Percentiles rank a stretch among this genome's conserved stretches.
phyloP scores from a whole-genome alignment of 257 asterid genomes.

The Solanum verrucosum region DNA sequence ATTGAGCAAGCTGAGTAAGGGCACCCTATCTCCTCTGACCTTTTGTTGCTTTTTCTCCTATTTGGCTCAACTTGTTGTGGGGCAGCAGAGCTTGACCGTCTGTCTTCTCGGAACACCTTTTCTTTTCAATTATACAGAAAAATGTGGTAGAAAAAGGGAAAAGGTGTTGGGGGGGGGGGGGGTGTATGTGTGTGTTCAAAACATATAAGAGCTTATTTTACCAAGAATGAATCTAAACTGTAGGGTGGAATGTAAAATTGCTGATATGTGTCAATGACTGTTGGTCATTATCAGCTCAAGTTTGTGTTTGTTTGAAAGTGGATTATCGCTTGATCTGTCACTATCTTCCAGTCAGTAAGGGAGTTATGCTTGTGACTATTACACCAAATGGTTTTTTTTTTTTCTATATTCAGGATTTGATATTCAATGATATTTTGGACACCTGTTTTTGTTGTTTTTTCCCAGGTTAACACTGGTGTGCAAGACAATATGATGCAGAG shows the following conservation, averaged over 20 bases:
- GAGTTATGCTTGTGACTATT: background rate
- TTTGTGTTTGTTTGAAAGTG: background rate
- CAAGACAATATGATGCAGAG: constrained; percentile 99
- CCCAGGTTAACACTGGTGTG: constrained; percentile 84
- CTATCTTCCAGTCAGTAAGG: background rate
- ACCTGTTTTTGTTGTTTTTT: background rate
- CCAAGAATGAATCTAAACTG: background rate
- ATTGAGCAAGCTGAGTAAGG: no score
- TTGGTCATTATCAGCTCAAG: background rate
- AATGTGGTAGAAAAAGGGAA: no score
- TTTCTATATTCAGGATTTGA: background rate
- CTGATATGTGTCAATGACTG: background rate
- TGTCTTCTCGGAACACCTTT: no score
- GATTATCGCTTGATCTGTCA: background rate
- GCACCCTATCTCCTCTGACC: no score
- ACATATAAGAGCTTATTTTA: background rate
- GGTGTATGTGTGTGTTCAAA: background rate
- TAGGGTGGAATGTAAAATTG: background rate
- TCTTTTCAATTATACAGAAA: no score
- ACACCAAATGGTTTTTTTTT: background rate
- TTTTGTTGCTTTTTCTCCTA: no score
- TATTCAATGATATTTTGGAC: background rate
- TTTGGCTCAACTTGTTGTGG: no score
- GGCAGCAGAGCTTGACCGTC: no score
- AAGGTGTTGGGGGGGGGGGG: no score